Conservation (phyloP, 768 basidiomycete genomes). For the Mycena rebaudengoi region DNA sequence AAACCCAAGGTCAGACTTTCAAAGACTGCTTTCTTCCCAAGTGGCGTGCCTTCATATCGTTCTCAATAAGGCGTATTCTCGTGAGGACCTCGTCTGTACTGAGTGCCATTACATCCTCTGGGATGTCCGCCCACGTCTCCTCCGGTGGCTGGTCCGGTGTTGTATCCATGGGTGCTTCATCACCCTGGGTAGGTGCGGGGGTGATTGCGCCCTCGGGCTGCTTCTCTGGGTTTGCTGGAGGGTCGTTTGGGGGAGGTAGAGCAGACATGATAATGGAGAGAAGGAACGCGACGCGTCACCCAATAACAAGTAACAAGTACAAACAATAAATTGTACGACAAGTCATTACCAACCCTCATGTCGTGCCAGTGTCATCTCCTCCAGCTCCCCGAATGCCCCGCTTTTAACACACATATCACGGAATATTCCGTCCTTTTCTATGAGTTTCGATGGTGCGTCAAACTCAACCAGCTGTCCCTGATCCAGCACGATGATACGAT, state of each 20-base stretch:
- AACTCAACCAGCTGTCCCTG: constrained; percentile 41
- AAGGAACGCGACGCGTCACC: constrained; percentile 18
- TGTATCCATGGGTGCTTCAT: constrained; percentile 71
- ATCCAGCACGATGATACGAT: constrained; percentile 10
- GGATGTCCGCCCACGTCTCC: constrained; percentile 92
- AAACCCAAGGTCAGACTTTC: constrained; percentile 10
- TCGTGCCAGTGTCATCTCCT: constrained; percentile 8
- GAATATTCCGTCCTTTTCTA: constrained; percentile 57
- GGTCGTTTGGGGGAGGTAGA: constrained; percentile 61
- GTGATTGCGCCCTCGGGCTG: constrained; percentile 52
- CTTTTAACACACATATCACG: constrained; percentile 59
- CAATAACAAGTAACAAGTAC: not conserved
- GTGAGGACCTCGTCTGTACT: constrained; percentile 89
- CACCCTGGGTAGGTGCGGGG: constrained; percentile 39
- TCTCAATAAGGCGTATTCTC: constrained; percentile 92
- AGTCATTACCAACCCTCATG: not conserved
- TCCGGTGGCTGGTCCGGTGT: constrained; percentile 73
- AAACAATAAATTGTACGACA: not conserved
- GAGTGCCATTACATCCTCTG: constrained; percentile 82
- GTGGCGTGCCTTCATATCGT: constrained; percentile 85
- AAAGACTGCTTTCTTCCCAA: not conserved
- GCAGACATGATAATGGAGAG: constrained; percentile 59
- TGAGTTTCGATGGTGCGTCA: constrained; percentile 61
- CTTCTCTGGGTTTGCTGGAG: constrained; percentile 61
- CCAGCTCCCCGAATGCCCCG: constrained; percentile 29